These are phyloP conservation scores for Eucalyptus marginata DNA, from an alignment of 345 rosid genomes.

Conservation along the genomic window DNA sequence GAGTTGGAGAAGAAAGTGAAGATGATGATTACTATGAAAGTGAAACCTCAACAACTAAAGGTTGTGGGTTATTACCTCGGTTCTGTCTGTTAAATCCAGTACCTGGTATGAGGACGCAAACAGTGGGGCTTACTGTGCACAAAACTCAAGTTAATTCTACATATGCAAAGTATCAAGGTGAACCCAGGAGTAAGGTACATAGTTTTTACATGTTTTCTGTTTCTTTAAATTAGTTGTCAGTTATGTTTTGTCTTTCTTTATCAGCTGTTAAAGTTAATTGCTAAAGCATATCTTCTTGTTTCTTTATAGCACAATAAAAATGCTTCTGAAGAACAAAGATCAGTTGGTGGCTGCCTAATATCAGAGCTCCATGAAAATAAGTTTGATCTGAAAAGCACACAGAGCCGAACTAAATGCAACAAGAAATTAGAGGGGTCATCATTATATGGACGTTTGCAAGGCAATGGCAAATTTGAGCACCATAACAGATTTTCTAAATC, in stretches of 20 bases:
- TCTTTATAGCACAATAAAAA: constrained; percentile 9
- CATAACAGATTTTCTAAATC: background rate
- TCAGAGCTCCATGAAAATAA: constrained; percentile 8
- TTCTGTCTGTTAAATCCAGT: constrained; percentile 49
- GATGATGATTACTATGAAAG: constrained; percentile 21
- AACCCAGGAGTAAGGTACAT: constrained; percentile 31
- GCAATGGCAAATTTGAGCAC: background rate
- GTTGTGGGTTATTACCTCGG: constrained; percentile 74
- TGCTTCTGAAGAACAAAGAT: background rate
- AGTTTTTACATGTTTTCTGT: background rate
- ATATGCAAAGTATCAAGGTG: constrained; percentile 8
- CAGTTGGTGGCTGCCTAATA: background rate
- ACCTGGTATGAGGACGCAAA: constrained; percentile 39
- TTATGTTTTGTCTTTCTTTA: background rate
- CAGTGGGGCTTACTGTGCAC: constrained; percentile 20
- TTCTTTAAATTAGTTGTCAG: background rate
- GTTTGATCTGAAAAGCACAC: constrained; percentile 1
- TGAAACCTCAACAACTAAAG: constrained; percentile 23
- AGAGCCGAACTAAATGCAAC: background rate
- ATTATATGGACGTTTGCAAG: constrained; percentile 10
- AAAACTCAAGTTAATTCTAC: constrained; percentile 27
- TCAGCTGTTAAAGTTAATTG: background rate
- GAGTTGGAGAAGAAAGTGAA: constrained; percentile 24
- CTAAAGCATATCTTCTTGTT: background rate
- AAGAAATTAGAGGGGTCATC: constrained; percentile 12